These are phyloP conservation scores for Phialocephala sp. DNA, from an alignment of 2,329 filamentous ascomycete species.

Conservation along the genomic window DNA sequence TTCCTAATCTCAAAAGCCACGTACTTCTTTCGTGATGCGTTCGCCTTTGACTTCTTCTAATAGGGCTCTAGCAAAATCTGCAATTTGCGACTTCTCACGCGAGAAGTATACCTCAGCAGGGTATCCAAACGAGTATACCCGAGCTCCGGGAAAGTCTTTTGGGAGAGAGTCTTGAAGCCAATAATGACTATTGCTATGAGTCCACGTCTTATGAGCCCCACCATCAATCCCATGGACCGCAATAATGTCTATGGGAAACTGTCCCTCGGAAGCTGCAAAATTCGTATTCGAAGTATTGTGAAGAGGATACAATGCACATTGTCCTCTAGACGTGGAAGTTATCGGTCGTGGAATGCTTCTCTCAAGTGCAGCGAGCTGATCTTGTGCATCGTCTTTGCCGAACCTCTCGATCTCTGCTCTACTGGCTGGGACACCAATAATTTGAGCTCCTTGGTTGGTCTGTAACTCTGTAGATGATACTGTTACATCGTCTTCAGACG, in stretches of 20 bases:
- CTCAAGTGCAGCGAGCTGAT: not conserved
- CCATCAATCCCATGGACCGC: constrained; percentile 34
- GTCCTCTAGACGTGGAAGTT: not conserved
- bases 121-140: constrained; percentile 37
- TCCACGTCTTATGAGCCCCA: constrained; percentile 35
- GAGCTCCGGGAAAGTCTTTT: constrained; percentile 28
- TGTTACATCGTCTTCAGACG: not conserved
- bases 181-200: constrained; percentile 22
- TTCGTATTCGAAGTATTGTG: not conserved
- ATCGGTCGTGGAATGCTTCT: not conserved
- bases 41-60: constrained; percentile 23
- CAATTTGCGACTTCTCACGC: constrained; percentile 23
- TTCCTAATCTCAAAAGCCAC: not conserved
- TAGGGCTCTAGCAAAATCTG: constrained; percentile 25
- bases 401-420: not conserved
- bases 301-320: not conserved
- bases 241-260: constrained; percentile 28
- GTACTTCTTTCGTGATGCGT: not conserved
- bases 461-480: not conserved
- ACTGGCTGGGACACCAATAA: not conserved
- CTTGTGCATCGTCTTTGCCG: not conserved
- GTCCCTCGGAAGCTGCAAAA: not conserved
- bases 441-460: not conserved
- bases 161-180: constrained; percentile 36
- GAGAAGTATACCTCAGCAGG: constrained; percentile 26